Evolutionary conservation across 805 yeast genomes (phyloP).

Genomic region (Scheffersomyces ergatensis): DNA sequence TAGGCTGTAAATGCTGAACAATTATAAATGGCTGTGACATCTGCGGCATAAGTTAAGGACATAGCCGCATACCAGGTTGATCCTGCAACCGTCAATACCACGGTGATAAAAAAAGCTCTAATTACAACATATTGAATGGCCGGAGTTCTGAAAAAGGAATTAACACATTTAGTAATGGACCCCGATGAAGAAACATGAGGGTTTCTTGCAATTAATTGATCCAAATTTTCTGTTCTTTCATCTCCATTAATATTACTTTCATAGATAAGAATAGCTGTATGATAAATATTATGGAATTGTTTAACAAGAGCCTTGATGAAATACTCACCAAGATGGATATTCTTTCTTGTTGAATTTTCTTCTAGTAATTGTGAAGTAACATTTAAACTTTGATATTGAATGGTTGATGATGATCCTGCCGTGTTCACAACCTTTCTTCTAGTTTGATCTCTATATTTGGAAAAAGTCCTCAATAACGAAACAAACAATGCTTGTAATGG

Average conservation of each 20-base stretch:
- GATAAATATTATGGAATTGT: constrained; percentile 44
- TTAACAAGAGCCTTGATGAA: constrained; percentile 37
- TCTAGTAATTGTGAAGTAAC: constrained; percentile 27
- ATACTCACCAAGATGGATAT: constrained; percentile 11
- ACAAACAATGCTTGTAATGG: constrained; percentile 59
- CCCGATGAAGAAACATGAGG: constrained; percentile 33
- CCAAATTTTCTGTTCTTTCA: constrained; percentile 27
- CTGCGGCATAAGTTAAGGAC: constrained; percentile 76
- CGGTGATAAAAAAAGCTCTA: constrained; percentile 44
- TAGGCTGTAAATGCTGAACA: constrained; percentile 89
- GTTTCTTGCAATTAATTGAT: constrained; percentile 32
- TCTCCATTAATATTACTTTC: constrained; percentile 38
- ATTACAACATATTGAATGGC: constrained; percentile 48
- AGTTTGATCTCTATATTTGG: constrained; percentile 16
- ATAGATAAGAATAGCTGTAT: constrained; percentile 41
- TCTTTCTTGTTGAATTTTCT: constrained; percentile 1
- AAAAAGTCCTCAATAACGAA: constrained; percentile 43
- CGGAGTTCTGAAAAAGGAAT: constrained; percentile 38
- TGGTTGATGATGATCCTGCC: too few relatives aligned
- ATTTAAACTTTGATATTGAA: constrained; percentile 16
- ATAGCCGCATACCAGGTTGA: constrained; percentile 85
- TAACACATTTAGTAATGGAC: constrained; percentile 29
- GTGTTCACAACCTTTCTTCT: constrained; percentile 11
- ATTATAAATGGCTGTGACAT: constrained; percentile 87
- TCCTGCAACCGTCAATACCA: constrained; percentile 72